These are phyloP conservation scores for Eucalyptus regnans DNA, from an alignment of 345 rosid species.

Conservation along the genomic window DNA sequence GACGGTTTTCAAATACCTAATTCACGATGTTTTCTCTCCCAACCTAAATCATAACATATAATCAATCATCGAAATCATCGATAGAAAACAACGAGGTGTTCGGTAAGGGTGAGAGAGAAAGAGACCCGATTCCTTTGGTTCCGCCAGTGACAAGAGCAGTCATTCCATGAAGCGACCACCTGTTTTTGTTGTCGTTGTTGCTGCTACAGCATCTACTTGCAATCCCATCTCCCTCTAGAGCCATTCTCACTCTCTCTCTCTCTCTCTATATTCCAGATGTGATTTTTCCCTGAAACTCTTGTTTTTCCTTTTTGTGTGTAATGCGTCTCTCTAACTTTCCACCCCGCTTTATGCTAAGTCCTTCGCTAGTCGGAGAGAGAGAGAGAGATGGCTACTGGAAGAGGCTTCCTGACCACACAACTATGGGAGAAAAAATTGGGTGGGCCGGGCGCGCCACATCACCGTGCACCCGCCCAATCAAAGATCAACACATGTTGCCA, in stretches of 20 bases:
- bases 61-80: not conserved
- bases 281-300: not conserved
- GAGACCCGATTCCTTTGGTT: constrained; percentile 53
- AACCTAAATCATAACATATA: not conserved
- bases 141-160: constrained; percentile 65
- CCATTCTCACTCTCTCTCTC: not conserved
- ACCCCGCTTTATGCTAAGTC: not conserved
- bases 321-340: not conserved
- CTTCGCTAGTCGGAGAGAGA: not conserved
- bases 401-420: not conserved
- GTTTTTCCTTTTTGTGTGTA: not conserved
- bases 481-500: too few species aligned
- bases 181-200: not conserved
- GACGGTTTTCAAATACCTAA: not conserved
- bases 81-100: not conserved
- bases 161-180: constrained; percentile 16
- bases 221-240: not conserved
- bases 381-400: not conserved
- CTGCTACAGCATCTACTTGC: not conserved
- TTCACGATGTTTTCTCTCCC: not conserved
- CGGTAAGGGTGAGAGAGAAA: not conserved
- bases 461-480: too few species aligned
- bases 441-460: too few species aligned
- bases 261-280: not conserved
- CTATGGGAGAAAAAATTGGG: too few species aligned